Percentiles rank a stretch among this genome's conserved stretches.
Conservation (phyloP, 108 stramenopile genomes). For the Pseudonitzschia delicatissima region DNA sequence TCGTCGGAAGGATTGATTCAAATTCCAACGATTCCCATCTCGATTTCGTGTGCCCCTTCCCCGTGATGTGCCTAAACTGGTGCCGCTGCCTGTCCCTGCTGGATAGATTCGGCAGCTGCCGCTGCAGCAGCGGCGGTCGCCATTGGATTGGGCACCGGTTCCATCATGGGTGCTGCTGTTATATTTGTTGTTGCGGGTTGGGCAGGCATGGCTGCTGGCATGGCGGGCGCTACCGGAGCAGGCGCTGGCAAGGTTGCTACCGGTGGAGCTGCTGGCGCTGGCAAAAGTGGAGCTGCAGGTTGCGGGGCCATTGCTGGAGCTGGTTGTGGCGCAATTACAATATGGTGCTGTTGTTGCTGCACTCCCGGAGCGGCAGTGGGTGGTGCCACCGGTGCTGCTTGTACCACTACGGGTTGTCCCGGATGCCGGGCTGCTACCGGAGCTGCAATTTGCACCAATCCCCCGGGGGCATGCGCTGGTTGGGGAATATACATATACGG, state of each 20-base stretch:
- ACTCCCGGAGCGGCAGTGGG: neutral
- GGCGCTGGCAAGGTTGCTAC: conserved; percentile 14
- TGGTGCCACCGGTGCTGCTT: conserved; percentile 1
- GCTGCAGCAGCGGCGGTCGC: conserved; percentile 8
- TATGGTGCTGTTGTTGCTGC: conserved; percentile 2
- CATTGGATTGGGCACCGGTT: conserved; percentile 7
- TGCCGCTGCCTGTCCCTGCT: too few species aligned
- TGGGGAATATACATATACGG: too few species aligned
- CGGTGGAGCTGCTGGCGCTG: conserved; percentile 14
- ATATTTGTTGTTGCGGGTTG: conserved; percentile 9
- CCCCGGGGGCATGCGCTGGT: too few species aligned
- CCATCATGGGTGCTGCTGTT: conserved; percentile 14
- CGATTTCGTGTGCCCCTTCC: too few species aligned
- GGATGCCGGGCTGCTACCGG: neutral
- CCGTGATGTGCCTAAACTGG: too few species aligned
- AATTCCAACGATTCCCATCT: too few species aligned
- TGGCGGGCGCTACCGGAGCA: conserved; percentile 8
- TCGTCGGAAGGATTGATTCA: too few species aligned
- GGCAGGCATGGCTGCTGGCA: neutral
- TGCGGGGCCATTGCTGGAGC: conserved; percentile 18
- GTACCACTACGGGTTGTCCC: neutral
- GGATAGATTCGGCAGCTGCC: neutral
- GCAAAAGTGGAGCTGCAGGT: conserved; percentile 1
- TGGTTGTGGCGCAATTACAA: conserved; percentile 12
- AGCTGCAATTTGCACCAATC: too few species aligned